Evolutionary conservation across 805 yeast species (phyloP), one percentile per base, ranked within the genome.

Genomic region (Yarrowia sp.): DNA sequence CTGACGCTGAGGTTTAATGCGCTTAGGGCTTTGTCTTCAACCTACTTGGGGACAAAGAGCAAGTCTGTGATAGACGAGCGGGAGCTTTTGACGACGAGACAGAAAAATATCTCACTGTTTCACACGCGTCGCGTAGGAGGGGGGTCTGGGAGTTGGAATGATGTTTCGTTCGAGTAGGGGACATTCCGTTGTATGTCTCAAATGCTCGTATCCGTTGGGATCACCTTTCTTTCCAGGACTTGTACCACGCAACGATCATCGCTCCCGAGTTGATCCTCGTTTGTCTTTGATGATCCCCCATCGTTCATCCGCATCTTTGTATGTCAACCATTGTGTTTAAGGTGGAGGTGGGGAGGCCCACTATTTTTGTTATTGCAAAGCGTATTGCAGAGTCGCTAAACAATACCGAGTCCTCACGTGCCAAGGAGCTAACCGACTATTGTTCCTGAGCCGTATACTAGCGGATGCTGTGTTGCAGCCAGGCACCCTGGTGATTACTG

Each of bases 1-100:
- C 55, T 50, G 55, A 50, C 6, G 55, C 24, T 15, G 24, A 50
- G 55, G 55, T 50, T 50, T 50, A 50, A n/a, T 17, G 55, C 20
- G n/a, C n/a, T 33, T 50, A n/a, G 39, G 24, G 15, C 14, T 10
- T 33, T 6, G 52, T 10, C 19, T n/a, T n/a, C 55, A 50, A 50
- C 55, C 40, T 50, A 50, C 38, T 30, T 30, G 33, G 20, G 17
- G 38, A 49, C 53, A 49, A 49, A n/a, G 53, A 30, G 20, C 8
- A 33, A 49, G 53, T n/a, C 19, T 24, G 33, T 9, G 24, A 17
- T 17, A 8, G 17, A 3, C 9, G 36, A 24, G 30, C 15, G 49
- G 12, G 30, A 19, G 30, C 30, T 44, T 43, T 20, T 42, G 20
- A 15, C 34, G 6, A 24, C 9, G 14, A n/a, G 9, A n/a, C 10